Percentiles rank a stretch among this genome's conserved stretches.
Evolutionary conservation across 768 basidiomycete species (phyloP).

Genomic region (Galerina marginata): DNA sequence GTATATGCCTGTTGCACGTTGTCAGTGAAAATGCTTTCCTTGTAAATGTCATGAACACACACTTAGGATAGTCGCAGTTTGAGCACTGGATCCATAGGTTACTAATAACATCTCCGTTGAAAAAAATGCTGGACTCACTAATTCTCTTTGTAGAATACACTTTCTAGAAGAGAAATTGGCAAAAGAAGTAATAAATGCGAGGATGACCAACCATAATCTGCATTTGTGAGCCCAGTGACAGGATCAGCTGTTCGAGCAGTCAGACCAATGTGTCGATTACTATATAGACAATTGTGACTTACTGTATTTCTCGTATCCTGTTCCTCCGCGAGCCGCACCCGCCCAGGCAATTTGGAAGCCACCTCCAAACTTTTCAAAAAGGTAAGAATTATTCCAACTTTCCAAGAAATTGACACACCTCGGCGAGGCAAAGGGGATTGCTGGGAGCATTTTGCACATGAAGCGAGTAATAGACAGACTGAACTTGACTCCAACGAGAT

Average conservation of each 20-base stretch:
- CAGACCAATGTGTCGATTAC: neutral
- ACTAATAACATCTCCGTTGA: neutral
- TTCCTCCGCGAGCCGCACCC: conserved; percentile 44
- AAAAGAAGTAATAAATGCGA: neutral
- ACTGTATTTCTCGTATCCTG: conserved; percentile 58
- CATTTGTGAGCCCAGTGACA: conserved; percentile 45
- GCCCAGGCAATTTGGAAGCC: conserved; percentile 55
- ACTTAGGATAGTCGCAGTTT: conserved; percentile 57
- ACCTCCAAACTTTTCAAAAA: conserved; percentile 47
- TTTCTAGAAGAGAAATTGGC: conserved; percentile 35
- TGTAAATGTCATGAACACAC: conserved; percentile 19
- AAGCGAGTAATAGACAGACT: conserved; percentile 51
- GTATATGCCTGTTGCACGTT: conserved; percentile 45
- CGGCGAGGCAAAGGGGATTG: conserved; percentile 56
- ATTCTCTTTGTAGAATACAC: conserved; percentile 57
- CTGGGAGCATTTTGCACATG: conserved; percentile 48
- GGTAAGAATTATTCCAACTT: too few relatives aligned
- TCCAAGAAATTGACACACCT: conserved; percentile 31
- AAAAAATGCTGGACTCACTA: conserved; percentile 38
- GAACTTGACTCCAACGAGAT: conserved; percentile 44
- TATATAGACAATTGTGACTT: neutral
- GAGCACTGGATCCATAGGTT: conserved; percentile 33
- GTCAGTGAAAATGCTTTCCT: conserved; percentile 19
- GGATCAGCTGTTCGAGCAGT: neutral
- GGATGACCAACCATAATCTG: conserved; percentile 41